Conservation (phyloP, 2,329 filamentous ascomycete species). For the Karstenula rhodostoma region DNA sequence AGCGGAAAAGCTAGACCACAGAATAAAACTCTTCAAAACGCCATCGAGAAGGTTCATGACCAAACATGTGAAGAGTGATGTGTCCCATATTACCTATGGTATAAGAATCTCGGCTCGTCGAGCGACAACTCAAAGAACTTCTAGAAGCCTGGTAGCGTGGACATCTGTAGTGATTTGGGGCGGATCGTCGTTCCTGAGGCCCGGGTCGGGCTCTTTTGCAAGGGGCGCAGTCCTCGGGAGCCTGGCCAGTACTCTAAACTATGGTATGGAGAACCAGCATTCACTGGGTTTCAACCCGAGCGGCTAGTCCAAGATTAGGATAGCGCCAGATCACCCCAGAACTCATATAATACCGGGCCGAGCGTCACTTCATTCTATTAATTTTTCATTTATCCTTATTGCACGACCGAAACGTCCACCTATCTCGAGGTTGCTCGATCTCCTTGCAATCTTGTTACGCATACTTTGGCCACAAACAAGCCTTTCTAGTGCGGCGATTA, state of each 20-base stretch:
- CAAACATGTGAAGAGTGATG: background rate
- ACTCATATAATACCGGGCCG: constrained; percentile 10
- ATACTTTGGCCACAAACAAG: background rate
- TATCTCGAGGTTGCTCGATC: background rate
- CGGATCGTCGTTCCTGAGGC: constrained; percentile 5
- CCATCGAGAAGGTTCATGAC: background rate
- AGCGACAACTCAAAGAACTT: background rate
- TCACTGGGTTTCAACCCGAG: background rate
- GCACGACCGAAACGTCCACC: constrained; percentile 2
- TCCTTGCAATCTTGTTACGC: background rate
- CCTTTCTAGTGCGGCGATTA: background rate
- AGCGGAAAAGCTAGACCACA: background rate
- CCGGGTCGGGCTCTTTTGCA: background rate
- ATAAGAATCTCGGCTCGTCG: background rate
- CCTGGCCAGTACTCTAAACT: background rate
- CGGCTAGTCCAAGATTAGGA: background rate
- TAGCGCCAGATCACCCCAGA: background rate
- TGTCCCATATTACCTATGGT: background rate
- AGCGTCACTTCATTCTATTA: constrained; percentile 3
- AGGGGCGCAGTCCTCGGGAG: background rate
- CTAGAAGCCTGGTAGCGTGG: background rate
- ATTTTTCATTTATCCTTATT: constrained; percentile 13
- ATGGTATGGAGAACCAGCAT: too few relatives aligned
- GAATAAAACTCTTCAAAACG: background rate
- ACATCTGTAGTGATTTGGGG: background rate